Evolutionary conservation across 441 rosid genomes (phyloP).

Genomic region (Erysimum pusillum): DNA sequence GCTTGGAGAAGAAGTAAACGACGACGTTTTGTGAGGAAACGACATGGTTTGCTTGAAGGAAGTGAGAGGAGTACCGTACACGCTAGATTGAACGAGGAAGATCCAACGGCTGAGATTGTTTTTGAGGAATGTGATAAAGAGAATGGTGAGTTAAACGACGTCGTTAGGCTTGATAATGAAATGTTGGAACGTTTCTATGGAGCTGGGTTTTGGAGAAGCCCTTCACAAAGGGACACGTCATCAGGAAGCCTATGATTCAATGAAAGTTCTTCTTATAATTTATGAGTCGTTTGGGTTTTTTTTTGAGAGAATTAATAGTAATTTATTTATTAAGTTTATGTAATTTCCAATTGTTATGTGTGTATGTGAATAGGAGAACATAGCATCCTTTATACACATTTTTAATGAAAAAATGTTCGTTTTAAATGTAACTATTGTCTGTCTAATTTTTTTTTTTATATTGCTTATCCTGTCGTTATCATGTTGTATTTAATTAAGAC

Average conservation of each 20-base stretch:
- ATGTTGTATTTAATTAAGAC: too few relatives aligned
- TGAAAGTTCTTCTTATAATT: background rate
- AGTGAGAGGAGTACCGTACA: conserved; percentile 37
- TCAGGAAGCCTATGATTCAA: background rate
- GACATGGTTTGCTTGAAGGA: conserved; percentile 44
- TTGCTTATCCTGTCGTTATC: too few relatives aligned
- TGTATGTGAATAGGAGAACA: conserved; percentile 11
- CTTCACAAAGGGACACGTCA: conserved; percentile 58
- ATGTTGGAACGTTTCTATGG: conserved; percentile 73
- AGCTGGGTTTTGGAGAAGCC: conserved; percentile 86
- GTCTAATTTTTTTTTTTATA: too few relatives aligned
- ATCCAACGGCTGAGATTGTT: conserved; percentile 28
- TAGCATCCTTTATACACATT: background rate
- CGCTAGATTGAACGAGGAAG: conserved; percentile 46
- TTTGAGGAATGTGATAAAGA: background rate
- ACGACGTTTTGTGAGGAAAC: conserved; percentile 45
- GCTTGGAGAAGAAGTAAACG: conserved; percentile 55
- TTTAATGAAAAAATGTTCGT: background rate
- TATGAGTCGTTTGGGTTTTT: background rate
- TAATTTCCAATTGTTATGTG: background rate
- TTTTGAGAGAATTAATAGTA: conserved; percentile 8
- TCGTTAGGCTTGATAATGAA: conserved; percentile 57
- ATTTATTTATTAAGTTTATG: background rate
- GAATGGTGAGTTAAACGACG: conserved; percentile 40
- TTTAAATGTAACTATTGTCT: background rate